These are phyloP conservation scores for Nicotiana tomentosiformis DNA, from an alignment of 257 asterid genomes.

Conservation along the genomic window DNA sequence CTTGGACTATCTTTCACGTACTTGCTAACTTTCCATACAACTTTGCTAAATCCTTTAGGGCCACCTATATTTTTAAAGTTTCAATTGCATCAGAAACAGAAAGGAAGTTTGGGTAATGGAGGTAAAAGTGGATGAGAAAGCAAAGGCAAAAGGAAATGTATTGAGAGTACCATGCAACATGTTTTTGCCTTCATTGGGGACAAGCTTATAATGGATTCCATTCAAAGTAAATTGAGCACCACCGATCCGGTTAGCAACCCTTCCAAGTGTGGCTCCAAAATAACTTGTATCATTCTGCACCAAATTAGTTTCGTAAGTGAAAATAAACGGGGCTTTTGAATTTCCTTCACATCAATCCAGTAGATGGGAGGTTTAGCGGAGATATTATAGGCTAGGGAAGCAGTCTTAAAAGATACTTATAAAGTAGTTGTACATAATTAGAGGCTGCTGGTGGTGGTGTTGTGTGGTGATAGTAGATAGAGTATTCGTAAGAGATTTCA, in stretches of 20 bases:
- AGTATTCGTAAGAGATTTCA: no score
- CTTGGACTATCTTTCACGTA: not conserved
- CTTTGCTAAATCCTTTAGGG: conserved; percentile 14
- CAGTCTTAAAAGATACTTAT: no score
- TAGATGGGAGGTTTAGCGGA: not conserved
- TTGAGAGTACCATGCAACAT: conserved; percentile 59
- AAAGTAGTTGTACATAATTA: no score
- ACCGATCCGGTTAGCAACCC: conserved; percentile 78
- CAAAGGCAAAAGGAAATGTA: not conserved
- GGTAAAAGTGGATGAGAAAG: not conserved
- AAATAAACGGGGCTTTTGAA: not conserved
- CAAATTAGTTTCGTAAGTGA: not conserved
- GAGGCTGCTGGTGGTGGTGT: no score
- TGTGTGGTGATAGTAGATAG: no score
- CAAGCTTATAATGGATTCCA: conserved; percentile 54
- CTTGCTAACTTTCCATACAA: conserved; percentile 16
- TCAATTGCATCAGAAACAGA: not conserved
- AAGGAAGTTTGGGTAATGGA: not conserved
- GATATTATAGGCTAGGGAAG: not conserved
- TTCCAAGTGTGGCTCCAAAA: conserved; percentile 77
- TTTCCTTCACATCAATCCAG: not conserved
- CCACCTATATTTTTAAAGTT: not conserved
- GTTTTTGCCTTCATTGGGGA: conserved; percentile 58
- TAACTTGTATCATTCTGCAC: conserved; percentile 46
- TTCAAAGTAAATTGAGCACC: conserved; percentile 72